Evolutionary conservation across 164 flowering plant species (phyloP).

Genomic region (Euptelea pleiosperma): DNA sequence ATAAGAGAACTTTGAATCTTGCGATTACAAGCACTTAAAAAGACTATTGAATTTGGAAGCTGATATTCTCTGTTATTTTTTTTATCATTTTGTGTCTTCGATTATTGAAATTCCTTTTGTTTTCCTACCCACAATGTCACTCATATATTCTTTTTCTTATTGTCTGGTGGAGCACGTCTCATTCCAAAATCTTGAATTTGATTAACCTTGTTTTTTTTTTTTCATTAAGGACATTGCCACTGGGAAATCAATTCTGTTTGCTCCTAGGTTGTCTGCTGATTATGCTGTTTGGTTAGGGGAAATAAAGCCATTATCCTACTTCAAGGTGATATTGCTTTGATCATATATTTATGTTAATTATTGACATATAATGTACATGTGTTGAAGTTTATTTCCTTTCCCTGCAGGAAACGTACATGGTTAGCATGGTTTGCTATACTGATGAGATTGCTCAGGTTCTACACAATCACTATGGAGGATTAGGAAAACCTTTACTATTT

Average conservation of each 20-base stretch:
- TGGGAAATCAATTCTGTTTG: slow-evolving; percentile 78
- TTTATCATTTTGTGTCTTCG: no score
- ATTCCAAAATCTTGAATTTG: not conserved
- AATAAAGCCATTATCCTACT: slow-evolving; percentile 69
- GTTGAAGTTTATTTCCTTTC: not conserved
- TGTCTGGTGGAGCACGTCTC: no score
- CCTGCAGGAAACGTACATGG: slow-evolving; percentile 77
- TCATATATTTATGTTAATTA: not conserved
- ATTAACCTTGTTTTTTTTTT: not conserved
- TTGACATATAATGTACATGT: not conserved
- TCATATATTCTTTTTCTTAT: no score
- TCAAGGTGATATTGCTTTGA: slow-evolving; percentile 47
- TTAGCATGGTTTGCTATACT: slow-evolving; percentile 45
- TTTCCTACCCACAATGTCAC: no score
- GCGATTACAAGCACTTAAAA: no score
- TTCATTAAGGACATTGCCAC: slow-evolving; percentile 59
- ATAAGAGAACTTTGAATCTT: no score
- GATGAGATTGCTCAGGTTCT: slow-evolving; percentile 67
- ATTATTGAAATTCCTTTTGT: no score
- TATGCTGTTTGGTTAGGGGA: slow-evolving; percentile 95
- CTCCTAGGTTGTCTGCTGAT: slow-evolving; percentile 72
- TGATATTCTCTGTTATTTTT: no score
- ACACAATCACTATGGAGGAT: slow-evolving; percentile 38
- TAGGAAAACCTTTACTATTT: slow-evolving; percentile 61
- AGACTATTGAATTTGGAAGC: no score